Percentiles rank a stretch among this genome's conserved stretches.
These are phyloP conservation scores for Xylaria sp. DNA, from an alignment of 2,329 filamentous ascomycete genomes.

Conservation along the genomic window DNA sequence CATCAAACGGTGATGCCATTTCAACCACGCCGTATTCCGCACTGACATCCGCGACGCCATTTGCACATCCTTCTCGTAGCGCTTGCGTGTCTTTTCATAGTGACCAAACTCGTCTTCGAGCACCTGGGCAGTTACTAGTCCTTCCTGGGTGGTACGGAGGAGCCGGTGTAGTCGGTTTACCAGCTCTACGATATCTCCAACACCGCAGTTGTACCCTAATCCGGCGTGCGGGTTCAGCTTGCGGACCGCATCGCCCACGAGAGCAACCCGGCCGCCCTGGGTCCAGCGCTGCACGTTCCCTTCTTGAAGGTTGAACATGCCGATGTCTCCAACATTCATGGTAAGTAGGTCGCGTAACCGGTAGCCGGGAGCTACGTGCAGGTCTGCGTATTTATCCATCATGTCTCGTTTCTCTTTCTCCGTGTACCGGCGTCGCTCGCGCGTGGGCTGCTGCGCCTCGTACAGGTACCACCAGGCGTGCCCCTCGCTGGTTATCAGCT, in stretches of 20 bases:
- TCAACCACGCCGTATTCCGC: slow-evolving; percentile 24
- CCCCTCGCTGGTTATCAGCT: slow-evolving; percentile 21
- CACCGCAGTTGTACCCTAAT: slow-evolving; percentile 41
- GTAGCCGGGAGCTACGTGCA: slow-evolving; percentile 32
- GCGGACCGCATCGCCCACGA: slow-evolving; percentile 44
- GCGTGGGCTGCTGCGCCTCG: slow-evolving; percentile 34
- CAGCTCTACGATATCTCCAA: slow-evolving; percentile 36
- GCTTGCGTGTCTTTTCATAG: slow-evolving; percentile 31
- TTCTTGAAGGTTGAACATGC: slow-evolving; percentile 42
- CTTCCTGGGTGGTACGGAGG: slow-evolving; percentile 9
- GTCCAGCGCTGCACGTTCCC: slow-evolving; percentile 42
- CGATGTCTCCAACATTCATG: slow-evolving; percentile 18
- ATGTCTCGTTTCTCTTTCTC: slow-evolving; percentile 38
- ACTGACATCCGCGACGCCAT: slow-evolving; percentile 23
- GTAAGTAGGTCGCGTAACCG: slow-evolving; percentile 38
- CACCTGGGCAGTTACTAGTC: slow-evolving; percentile 23
- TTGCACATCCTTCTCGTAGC: slow-evolving; percentile 30
- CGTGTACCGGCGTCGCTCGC: slow-evolving; percentile 35
- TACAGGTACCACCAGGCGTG: slow-evolving; percentile 36
- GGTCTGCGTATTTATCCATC: slow-evolving; percentile 34
- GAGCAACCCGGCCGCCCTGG: slow-evolving; percentile 37
- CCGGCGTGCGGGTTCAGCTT: slow-evolving; percentile 44
- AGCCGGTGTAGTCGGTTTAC: slow-evolving; percentile 35
- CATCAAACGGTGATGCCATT: slow-evolving; percentile 27
- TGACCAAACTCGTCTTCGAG: slow-evolving; percentile 30